These are phyloP conservation scores for Sechiopsis laciniata DNA, from an alignment of 306 rosid genomes.

Conservation along the genomic window DNA sequence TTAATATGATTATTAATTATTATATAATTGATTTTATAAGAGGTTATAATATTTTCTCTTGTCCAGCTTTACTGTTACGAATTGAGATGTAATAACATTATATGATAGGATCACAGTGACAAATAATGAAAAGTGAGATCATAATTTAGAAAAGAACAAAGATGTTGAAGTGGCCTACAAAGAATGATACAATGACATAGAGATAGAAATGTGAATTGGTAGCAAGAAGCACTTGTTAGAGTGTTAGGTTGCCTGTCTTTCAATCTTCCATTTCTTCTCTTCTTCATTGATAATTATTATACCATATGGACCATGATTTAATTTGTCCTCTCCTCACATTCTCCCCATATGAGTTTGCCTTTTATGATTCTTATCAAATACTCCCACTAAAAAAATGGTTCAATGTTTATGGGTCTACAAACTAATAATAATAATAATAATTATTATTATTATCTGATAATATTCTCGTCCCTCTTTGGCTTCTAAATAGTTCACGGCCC, in stretches of 20 bases:
- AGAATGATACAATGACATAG: conserved; percentile 10
- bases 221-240: neutral
- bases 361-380: neutral
- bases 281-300: neutral
- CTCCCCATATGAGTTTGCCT: neutral
- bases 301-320: neutral
- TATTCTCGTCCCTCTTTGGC: too few relatives aligned
- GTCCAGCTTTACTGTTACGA: neutral
- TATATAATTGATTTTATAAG: too few relatives aligned
- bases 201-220: conserved; percentile 18
- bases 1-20: too few relatives aligned
- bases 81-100: neutral
- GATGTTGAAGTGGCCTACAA: neutral
- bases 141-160: conserved; percentile 14
- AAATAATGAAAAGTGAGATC: neutral
- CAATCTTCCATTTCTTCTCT: neutral
- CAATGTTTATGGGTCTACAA: too few relatives aligned
- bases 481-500: too few relatives aligned
- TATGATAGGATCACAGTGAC: neutral
- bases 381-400: too few relatives aligned
- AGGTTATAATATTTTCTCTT: neutral
- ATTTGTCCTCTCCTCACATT: too few relatives aligned
- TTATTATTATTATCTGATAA: too few relatives aligned
- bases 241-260: conserved; percentile 20
- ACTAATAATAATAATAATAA: too few relatives aligned